These are phyloP conservation scores for Stephania cephalantha DNA, from an alignment of 164 flowering plant species.

Conservation along the genomic window DNA sequence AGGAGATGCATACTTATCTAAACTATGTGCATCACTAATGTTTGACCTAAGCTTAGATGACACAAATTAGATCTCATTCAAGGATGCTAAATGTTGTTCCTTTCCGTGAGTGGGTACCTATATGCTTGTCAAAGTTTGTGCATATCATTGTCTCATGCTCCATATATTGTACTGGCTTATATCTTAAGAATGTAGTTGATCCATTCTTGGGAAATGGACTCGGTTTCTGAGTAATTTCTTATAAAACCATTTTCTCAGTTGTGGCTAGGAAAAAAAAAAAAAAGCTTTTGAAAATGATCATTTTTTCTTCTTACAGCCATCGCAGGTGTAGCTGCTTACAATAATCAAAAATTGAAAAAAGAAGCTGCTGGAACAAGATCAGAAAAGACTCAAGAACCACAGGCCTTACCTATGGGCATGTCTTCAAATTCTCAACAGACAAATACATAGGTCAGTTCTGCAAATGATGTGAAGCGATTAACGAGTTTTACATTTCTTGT, in stretches of 20 bases:
- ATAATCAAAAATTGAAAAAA: conserved; percentile 79
- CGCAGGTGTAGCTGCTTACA: conserved; percentile 90
- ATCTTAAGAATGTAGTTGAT: background rate
- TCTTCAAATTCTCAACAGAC: conserved; percentile 23
- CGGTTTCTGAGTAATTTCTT: background rate
- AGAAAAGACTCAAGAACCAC: conserved; percentile 25
- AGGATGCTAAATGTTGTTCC: background rate
- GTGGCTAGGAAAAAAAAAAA: background rate
- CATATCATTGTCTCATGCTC: background rate
- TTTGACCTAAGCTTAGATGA: background rate
- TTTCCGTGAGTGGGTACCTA: background rate
- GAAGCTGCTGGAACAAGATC: conserved; percentile 48
- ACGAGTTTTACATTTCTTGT: background rate
- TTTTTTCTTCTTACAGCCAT: conserved; percentile 52
- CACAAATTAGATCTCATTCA: background rate
- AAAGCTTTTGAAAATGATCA: background rate
- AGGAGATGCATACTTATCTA: background rate
- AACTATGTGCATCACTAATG: background rate
- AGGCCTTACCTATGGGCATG: conserved; percentile 26
- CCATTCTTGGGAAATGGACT: background rate
- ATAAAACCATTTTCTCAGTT: background rate
- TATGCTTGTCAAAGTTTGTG: background rate
- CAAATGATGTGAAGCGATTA: background rate
- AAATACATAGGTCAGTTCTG: conserved; percentile 1
- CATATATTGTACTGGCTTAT: background rate